Evolutionary conservation across 495 filamentous ascomycete genomes (phyloP), one percentile per base, ranked within the genome.

Genomic region (Aspergillus egyptiacus): DNA sequence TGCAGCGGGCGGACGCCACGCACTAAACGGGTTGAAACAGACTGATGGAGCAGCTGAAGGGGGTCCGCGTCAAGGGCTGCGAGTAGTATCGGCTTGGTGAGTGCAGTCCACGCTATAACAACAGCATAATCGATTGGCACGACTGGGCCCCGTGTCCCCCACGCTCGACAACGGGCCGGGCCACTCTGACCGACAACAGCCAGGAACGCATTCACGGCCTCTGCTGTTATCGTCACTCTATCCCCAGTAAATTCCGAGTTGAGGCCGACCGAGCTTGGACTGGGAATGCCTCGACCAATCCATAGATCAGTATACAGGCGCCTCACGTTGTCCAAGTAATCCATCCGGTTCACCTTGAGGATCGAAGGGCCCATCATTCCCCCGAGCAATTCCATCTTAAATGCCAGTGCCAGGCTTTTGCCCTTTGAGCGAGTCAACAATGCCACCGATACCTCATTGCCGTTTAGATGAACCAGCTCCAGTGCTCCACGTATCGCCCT

Each of bases 41-140:
- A 35, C 27, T 23, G 19, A 20, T 47, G 44, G 19, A 47, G 27
- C 9, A 47, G 44, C 13, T 23, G 44, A 13, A 47, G 44, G 15
- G 35, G 15, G 17, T 47, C 44, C 15, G 19, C 44, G 0, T 35
- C 20, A 24, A 47, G 11, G 2, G n/a, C 31, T 11, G 18, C 6
- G 18, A 15, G 19, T 20, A 47, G 15, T 6, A 47, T 11, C 8
- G 30, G 32, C 20, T 23, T 24, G 10, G 35, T 33, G 9, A 47
- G 31, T 2, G 19, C 31, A 18, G 22, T 33, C 44, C 44, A 47
- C 3, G 44, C 44, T 10, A 47, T 15, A 6, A 47, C 31, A 15
- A 47, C 23, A 14, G 46, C 34, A 9, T 38, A 27, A 24, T 48
- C 46, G 17, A 48, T 9, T 1, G 43, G 43, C 1, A 38, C 35